Base-by-base conservation (phyloP, 1,139 yeast genomes). In the Magnusiomyces fungicola region DNA sequence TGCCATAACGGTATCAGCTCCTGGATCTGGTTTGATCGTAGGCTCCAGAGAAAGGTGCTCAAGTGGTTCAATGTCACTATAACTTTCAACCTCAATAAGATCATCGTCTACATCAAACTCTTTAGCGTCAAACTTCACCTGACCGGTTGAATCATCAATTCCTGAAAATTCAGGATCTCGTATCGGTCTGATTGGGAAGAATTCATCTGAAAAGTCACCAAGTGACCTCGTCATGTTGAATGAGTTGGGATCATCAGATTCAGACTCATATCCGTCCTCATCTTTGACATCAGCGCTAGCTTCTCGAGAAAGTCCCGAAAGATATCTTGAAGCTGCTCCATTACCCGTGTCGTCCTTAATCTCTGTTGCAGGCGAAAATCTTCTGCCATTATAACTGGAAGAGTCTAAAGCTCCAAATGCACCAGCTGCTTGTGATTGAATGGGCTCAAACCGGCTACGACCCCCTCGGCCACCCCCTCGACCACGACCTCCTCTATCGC, bases 371-470 rank as follows among this genome's bases (percentile, higher is more conserved):
- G 48, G 52, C 10, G 47, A 34, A 10, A 42, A 29, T 6, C 51
- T 37, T 7, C 46, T 43, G 3, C 46, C 45, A 25, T 41, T 50
- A 25, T 33, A 46, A 2, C 6, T 19, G 16, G 44, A 19, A 21
- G 52, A 50, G 1, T 55, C 53, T n/a, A 67, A 66, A 4, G 65
- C 60, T 3, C 65, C 64, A 44, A 65, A 56, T 12, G 69, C 67
- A 4, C 69, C 69, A 21, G 59, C 59, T 10, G 69, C 69, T 16
- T 61, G 61, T 10, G 61, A 54, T 2, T 59, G 50, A 3, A 58
- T 58, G 2, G 68, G 63, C 43, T 58, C 67, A 57, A 48, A 69
- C 58, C 57, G 63, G 45, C 53, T 72, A 65, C 55, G 71, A 22
- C 44, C 22, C 55, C 52, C 64, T 37, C 41, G 62, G 49, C 25